Evolutionary conservation across 2,329 filamentous ascomycete species (phyloP).

Genomic region (Pseudogymnoascus sp.): DNA sequence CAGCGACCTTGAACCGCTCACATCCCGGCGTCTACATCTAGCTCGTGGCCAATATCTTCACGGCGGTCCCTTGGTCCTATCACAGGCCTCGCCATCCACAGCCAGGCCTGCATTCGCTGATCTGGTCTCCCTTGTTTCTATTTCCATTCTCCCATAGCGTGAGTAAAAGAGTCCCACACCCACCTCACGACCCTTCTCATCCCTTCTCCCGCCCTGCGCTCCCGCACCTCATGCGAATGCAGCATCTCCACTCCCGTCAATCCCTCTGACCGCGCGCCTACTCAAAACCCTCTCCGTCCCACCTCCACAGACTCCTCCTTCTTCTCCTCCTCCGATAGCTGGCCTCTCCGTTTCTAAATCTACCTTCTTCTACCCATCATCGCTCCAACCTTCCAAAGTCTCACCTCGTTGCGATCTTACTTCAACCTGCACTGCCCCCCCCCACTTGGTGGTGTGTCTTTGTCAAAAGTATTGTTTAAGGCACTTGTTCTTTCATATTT

Average conservation of each 20-base stretch:
- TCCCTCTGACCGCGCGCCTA: conserved; percentile 20
- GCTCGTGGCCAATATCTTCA: conserved; percentile 1
- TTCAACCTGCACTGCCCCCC: conserved; percentile 16
- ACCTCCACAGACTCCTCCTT: conserved; percentile 21
- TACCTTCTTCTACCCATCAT: conserved; percentile 20
- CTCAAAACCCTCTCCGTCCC: conserved; percentile 27
- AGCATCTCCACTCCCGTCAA: neutral
- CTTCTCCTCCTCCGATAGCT: conserved; percentile 29
- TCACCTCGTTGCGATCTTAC: conserved; percentile 20
- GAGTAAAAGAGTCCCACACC: neutral
- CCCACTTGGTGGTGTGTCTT: conserved; percentile 18
- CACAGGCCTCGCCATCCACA: neutral
- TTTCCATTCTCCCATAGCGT: neutral
- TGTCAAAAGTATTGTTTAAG: conserved; percentile 13
- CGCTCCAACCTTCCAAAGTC: conserved; percentile 18
- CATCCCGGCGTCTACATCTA: neutral
- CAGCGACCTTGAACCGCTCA: neutral
- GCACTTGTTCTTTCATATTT: conserved; percentile 1
- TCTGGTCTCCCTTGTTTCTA: neutral
- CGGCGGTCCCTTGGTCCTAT: neutral
- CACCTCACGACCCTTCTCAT: neutral
- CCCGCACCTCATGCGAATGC: neutral
- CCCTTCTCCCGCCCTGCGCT: neutral
- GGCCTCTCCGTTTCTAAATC: conserved; percentile 30
- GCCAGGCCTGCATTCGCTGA: neutral